Evolutionary conservation across 768 basidiomycete genomes (phyloP).

Genomic region (Naganishia vaughanmartiniae): DNA sequence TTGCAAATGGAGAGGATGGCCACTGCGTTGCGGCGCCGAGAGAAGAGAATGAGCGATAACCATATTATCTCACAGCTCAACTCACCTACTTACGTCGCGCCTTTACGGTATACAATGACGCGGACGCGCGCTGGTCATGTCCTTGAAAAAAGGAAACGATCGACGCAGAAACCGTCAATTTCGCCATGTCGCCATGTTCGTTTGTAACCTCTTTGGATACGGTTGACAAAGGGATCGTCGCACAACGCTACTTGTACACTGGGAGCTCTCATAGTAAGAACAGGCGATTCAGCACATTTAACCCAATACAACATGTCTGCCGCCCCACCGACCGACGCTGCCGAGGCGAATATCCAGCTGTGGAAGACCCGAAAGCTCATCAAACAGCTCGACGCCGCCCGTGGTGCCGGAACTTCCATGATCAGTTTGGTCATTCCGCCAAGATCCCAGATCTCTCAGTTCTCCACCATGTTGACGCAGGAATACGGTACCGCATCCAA

Average conservation of each 20-base stretch:
- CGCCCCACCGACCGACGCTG: constrained; percentile 47
- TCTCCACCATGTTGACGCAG: constrained; percentile 92
- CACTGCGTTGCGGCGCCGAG: too few relatives aligned
- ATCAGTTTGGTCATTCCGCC: constrained; percentile 96
- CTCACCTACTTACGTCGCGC: neutral
- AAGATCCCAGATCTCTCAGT: constrained; percentile 88
- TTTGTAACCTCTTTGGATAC: neutral
- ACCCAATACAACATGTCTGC: constrained; percentile 19
- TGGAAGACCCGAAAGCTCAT: constrained; percentile 98
- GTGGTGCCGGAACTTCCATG: constrained; percentile 98
- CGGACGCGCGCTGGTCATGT: constrained; percentile 5
- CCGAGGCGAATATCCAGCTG: constrained; percentile 79
- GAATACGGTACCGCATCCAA: constrained; percentile 99
- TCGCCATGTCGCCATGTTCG: neutral
- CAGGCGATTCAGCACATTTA: neutral
- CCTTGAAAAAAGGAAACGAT: constrained; percentile 18
- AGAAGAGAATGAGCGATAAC: too few relatives aligned
- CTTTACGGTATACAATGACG: constrained; percentile 1
- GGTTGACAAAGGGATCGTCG: constrained; percentile 3
- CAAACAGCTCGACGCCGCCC: constrained; percentile 90
- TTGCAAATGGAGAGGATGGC: too few relatives aligned
- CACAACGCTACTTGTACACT: neutral
- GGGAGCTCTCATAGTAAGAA: neutral
- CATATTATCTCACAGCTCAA: neutral
- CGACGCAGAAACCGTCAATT: neutral